Evolutionary conservation across 441 rosid species (phyloP), one percentile per base, ranked within the genome.

Genomic region (Gossypium gossypioides): DNA sequence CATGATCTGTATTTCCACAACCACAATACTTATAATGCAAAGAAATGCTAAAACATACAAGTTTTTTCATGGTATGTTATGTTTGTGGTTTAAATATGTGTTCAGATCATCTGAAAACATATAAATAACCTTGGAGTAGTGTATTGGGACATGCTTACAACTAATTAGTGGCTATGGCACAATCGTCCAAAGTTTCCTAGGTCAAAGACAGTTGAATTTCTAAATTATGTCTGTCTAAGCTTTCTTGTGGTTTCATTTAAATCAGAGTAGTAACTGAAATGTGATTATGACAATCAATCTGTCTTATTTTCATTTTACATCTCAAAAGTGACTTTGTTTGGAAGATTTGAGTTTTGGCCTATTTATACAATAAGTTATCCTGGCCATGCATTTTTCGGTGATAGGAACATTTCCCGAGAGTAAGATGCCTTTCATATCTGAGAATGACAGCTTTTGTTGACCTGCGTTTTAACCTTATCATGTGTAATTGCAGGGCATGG

Each of bases 401-500:
- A 66, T 46, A 7, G 2, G 25, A 68, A 50, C 42, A 27, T 16
- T 25, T 15, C 25, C 2, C 6, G 48, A 54, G 25, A 18, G 44
- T 16, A 32, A 61, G 50, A 51, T 32, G 16, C 0, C 29, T 34
- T 51, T 73, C 51, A 15, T 44, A 4, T 52, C 12, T 24, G 22
- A 42, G 34, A 6, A 42, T 59, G 59, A 48, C 3, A n/a, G 16
- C 58, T 73, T 25, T 50, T 27, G 1, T 27, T n/a, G 6, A 34
- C 58, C n/a, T 2, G 1, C 22, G 1, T 6, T 15, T 34, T 5
- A 24, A 65, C 63, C 16, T 27, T n/a, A n/a, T 59, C 1, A 27
- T 18, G 15, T 57, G 22, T 9, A 24, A 57, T 79, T 73, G 25
- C 90, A 96, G 99, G 99, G 72, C 99, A 96, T 83, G 99, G 98